Conservation (phyloP, 495 filamentous ascomycete species). For the Penicillium coprophilum region DNA sequence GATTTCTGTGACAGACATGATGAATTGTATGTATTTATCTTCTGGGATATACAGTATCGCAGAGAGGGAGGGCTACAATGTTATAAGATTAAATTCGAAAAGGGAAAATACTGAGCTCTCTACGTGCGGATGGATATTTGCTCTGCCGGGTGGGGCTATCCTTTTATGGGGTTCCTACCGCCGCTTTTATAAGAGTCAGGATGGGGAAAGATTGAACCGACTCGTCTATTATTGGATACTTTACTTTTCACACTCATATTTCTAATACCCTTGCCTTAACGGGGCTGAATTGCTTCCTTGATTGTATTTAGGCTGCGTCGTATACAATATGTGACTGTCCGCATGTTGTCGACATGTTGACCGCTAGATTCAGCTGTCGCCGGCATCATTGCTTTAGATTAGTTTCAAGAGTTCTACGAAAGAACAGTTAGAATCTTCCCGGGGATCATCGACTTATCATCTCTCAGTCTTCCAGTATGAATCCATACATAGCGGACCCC, state of each 20-base stretch:
- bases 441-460: neutral
- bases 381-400: neutral
- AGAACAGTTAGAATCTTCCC: no score
- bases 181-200: neutral
- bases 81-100: slow-evolving; percentile 3
- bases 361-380: no score
- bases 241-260: no score
- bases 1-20: slow-evolving; percentile 25
- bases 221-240: neutral
- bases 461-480: neutral
- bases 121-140: neutral
- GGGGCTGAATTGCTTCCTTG: no score
- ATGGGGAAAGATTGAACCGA: neutral
- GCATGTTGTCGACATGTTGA: neutral
- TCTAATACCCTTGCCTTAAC: no score
- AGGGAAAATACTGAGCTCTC: slow-evolving; percentile 3
- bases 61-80: neutral
- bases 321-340: neutral
- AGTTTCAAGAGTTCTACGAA: neutral
- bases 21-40: slow-evolving; percentile 5
- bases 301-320: no score
- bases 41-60: neutral
- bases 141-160: slow-evolving; percentile 23
- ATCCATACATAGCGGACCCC: slow-evolving; percentile 39
- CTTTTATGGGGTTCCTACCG: slow-evolving; percentile 5